Evolutionary conservation across 352 stramenopile species (phyloP), one percentile per base, ranked within the genome.

Genomic region (Phytopythium montanum): DNA sequence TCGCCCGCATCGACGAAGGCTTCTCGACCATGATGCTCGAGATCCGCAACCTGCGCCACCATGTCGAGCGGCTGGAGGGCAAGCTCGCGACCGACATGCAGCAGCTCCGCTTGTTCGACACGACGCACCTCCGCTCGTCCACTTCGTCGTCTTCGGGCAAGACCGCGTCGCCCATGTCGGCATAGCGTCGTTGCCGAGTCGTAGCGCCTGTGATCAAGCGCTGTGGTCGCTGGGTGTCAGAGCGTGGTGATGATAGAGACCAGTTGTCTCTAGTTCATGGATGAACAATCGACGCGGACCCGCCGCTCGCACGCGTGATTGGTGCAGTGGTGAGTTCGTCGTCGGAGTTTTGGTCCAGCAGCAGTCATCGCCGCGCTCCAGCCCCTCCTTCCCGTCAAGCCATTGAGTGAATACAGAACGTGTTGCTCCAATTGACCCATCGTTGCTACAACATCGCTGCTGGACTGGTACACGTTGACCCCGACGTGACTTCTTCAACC

Each of bases 41-140:
- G 51, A 74, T 91, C 18, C 81, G 73, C 48, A 87, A 75, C 33
- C 54, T 88, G 45, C 79, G 76, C 16, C 62, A 72, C 38, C 77
- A 88, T 58, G 68, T 88, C 23, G 69, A 89, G 58, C 72, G 75
- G 23, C 69, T 91, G 6, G 81, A 89, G 62, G 73, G 61, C 21
- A 86, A 87, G 51, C 70, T 81, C 44, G 75, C 85, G 26, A 62
- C 76, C 1, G 70, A 82, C 41, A 72, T 81, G 53, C 64, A 80
- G 56, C 64, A 79, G 61, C 61, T 79, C 2, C 72, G 72, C 36
- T 33, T 45, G 7, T 56, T 56, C 31, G 50, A 56, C 31, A 29
- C 50, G 50, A 45, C 50, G 19, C 71, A 84, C 56, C 55, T 68
- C 7, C 70, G 70, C 45, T 83, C 66, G 48, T 87, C 80, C 23